Conservation (phyloP, 495 filamentous ascomycete genomes). For the Diplogelasinospora grovesii region DNA sequence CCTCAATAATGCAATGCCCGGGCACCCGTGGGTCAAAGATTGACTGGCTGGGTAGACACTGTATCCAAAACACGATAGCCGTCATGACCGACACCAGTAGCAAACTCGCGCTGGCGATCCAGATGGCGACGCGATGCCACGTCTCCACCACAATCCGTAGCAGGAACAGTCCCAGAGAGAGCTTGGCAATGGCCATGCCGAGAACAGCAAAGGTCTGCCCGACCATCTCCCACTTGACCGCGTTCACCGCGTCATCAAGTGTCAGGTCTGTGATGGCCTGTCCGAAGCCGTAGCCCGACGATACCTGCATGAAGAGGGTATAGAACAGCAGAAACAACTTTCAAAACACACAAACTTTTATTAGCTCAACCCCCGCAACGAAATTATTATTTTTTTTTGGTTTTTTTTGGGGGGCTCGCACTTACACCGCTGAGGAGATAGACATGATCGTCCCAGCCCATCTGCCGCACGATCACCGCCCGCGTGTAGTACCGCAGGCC, state of each 20-base stretch:
- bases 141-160: slow-evolving; percentile 28
- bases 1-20: slow-evolving; percentile 7
- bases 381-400: too few species aligned
- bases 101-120: slow-evolving; percentile 9
- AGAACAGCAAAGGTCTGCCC: slow-evolving; percentile 33
- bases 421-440: slow-evolving; percentile 17
- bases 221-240: slow-evolving; percentile 32
- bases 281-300: slow-evolving; percentile 28
- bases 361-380: neutral
- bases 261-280: slow-evolving; percentile 23
- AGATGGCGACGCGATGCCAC: slow-evolving; percentile 29
- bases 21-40: slow-evolving; percentile 12
- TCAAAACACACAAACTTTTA: neutral
- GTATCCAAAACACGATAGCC: slow-evolving; percentile 7
- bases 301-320: slow-evolving; percentile 22
- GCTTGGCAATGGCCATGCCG: slow-evolving; percentile 35
- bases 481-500: slow-evolving; percentile 28
- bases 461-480: slow-evolving; percentile 16
- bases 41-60: slow-evolving; percentile 8
- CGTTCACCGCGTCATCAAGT: slow-evolving; percentile 19
- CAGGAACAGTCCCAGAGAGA: slow-evolving; percentile 36
- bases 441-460: slow-evolving; percentile 28
- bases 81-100: slow-evolving; percentile 2
- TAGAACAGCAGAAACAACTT: slow-evolving; percentile 24
- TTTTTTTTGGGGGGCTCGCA: too few species aligned